Conservation (phyloP, 768 basidiomycete genomes). For the Nidularia sp. region DNA sequence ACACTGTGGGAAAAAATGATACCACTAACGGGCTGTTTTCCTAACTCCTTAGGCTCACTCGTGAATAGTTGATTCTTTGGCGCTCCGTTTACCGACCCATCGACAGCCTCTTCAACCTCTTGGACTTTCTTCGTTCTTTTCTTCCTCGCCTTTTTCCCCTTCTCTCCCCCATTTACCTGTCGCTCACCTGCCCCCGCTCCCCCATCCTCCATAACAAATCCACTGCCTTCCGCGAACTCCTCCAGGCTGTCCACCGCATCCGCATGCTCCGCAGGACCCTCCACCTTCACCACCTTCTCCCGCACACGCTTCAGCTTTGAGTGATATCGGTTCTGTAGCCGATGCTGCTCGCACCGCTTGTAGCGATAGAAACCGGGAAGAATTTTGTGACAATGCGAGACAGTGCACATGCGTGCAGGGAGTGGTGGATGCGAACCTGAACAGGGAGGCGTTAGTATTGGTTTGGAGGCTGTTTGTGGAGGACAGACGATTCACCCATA, state of each 20-base stretch:
- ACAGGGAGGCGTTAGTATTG: slow-evolving; percentile 4
- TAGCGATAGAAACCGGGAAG: slow-evolving; percentile 42
- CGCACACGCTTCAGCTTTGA: slow-evolving; percentile 47
- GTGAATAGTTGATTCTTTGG: not conserved
- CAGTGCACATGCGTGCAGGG: slow-evolving; percentile 49
- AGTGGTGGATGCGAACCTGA: slow-evolving; percentile 12
- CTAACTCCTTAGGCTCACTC: not conserved
- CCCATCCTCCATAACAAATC: not conserved
- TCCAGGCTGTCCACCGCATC: not conserved
- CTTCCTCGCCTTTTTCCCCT: slow-evolving; percentile 10
- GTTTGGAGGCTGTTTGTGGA: not conserved
- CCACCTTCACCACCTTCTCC: slow-evolving; percentile 32
- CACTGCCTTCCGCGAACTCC: slow-evolving; percentile 10
- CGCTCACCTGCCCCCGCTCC: not conserved
- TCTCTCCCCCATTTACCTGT: slow-evolving; percentile 10
- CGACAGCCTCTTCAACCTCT: slow-evolving; percentile 18
- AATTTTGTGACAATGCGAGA: slow-evolving; percentile 52
- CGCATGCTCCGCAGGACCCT: slow-evolving; percentile 3
- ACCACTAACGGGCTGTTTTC: no score
- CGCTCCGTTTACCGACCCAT: slow-evolving; percentile 15
- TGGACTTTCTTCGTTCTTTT: slow-evolving; percentile 13
- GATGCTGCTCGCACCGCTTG: slow-evolving; percentile 53
- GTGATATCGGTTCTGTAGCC: slow-evolving; percentile 51
- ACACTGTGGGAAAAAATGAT: not conserved
- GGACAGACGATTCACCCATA: slow-evolving; percentile 1